Evolutionary conservation across 2,329 filamentous ascomycete species (phyloP).

Genomic region (Talaromyces amestolkiae): DNA sequence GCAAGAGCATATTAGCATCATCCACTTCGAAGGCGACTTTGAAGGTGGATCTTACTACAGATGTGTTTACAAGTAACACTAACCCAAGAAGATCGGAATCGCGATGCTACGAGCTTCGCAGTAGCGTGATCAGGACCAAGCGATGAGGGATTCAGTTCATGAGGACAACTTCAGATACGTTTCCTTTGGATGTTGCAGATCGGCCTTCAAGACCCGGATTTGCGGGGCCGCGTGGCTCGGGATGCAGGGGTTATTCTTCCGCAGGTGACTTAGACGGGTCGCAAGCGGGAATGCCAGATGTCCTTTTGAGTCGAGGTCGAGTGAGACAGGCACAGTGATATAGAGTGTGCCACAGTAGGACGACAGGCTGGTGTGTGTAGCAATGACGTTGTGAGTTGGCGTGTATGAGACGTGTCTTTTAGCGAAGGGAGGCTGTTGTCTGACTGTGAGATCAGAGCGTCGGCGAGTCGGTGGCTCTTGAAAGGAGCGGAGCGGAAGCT

Average conservation of each 20-base stretch:
- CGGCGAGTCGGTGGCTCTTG: not conserved
- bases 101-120: not conserved
- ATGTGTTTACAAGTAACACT: not conserved
- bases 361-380: not conserved
- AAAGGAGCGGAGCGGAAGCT: not conserved
- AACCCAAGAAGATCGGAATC: not conserved
- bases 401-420: not conserved
- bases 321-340: not conserved
- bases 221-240: constrained; percentile 16
- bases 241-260: constrained; percentile 12
- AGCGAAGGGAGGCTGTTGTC: not conserved
- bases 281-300: constrained; percentile 14
- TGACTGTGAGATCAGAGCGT: not conserved
- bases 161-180: not conserved
- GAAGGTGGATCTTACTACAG: not conserved
- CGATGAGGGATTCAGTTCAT: not conserved
- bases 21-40: too few relatives aligned
- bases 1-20: not conserved
- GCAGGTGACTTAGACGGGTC: not conserved
- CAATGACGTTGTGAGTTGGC: not conserved
- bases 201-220: constrained; percentile 4
- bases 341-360: constrained; percentile 2
- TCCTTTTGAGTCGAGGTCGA: constrained; percentile 6
- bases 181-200: not conserved
- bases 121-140: not conserved